A percentile compares a stretch with the other conserved stretches of the same genome.
phyloP scores from a whole-genome alignment of 371 early-diverging fungal genomes.

The Mucor piriformis region DNA sequence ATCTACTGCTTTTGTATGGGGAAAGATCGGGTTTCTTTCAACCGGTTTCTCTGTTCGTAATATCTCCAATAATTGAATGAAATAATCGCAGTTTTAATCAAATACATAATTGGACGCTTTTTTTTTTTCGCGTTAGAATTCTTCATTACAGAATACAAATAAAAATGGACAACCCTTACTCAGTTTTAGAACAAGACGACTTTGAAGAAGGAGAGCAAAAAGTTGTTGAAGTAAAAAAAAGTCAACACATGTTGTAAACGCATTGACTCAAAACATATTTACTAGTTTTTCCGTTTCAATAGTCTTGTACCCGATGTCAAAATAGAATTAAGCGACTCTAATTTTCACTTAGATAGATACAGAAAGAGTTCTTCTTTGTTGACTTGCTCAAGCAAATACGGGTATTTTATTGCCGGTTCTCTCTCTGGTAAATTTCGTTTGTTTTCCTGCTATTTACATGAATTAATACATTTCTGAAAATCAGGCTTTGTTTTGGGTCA shows the following conservation, averaged over 20 bases:
- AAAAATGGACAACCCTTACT: conserved; percentile 11
- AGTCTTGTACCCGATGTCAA: conserved; percentile 46
- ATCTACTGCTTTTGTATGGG: too few relatives aligned
- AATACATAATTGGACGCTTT: neutral
- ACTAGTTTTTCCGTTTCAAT: conserved; percentile 41
- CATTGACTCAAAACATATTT: too few relatives aligned
- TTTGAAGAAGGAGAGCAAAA: conserved; percentile 6
- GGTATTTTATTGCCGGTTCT: conserved; percentile 47
- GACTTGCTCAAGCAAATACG: conserved; percentile 41
- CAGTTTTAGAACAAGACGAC: conserved; percentile 8
- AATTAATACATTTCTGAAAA: neutral
- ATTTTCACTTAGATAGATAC: conserved; percentile 15
- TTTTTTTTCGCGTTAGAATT: neutral
- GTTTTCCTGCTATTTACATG: neutral
- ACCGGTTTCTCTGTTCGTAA: too few relatives aligned
- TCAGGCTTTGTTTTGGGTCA: conserved; percentile 43
- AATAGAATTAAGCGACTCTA: conserved; percentile 32
- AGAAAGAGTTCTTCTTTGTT: conserved; percentile 35
- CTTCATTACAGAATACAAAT: neutral
- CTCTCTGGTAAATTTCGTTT: conserved; percentile 28
- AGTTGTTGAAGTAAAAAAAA: neutral
- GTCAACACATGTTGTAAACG: too few relatives aligned
- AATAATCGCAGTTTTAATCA: neutral
- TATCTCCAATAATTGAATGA: too few relatives aligned
- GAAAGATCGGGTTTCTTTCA: too few relatives aligned